Evolutionary conservation across 352 stramenopile species (phyloP).

Genomic region (Pythium chondricola): DNA sequence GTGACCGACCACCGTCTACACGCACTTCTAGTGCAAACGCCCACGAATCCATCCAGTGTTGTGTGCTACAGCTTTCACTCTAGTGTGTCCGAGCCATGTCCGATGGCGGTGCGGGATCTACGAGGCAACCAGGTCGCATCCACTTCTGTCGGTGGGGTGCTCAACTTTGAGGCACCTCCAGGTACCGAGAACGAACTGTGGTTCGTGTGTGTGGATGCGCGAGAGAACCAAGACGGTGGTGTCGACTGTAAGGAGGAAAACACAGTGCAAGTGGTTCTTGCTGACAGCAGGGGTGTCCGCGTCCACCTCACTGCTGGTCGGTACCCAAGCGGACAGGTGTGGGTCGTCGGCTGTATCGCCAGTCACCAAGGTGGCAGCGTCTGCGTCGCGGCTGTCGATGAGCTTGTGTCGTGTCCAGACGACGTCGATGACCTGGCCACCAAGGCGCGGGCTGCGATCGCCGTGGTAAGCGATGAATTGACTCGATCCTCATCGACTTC

Average conservation of each 20-base stretch:
- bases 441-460: no score
- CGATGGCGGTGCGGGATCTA: no score
- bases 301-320: constrained; percentile 30
- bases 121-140: no score
- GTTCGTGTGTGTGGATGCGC: constrained; percentile 12
- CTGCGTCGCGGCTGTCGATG: constrained; percentile 4
- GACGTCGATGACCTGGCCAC: background rate
- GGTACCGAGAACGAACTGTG: background rate
- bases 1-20: no score
- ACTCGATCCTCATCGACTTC: no score
- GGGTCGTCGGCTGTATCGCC: constrained; percentile 27
- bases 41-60: no score
- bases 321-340: constrained; percentile 14
- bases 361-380: background rate
- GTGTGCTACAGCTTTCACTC: no score
- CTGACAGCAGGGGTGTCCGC: constrained; percentile 22
- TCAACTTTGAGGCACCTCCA: no score
- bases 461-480: no score
- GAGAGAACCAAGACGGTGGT: background rate
- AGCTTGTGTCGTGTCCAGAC: background rate
- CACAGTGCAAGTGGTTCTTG: constrained; percentile 36
- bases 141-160: no score
- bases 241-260: background rate
- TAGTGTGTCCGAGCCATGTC: no score
- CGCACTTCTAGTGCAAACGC: no score